These are phyloP conservation scores for Xanthoparmelia taractica DNA, from an alignment of 495 filamentous ascomycete species.

Conservation along the genomic window DNA sequence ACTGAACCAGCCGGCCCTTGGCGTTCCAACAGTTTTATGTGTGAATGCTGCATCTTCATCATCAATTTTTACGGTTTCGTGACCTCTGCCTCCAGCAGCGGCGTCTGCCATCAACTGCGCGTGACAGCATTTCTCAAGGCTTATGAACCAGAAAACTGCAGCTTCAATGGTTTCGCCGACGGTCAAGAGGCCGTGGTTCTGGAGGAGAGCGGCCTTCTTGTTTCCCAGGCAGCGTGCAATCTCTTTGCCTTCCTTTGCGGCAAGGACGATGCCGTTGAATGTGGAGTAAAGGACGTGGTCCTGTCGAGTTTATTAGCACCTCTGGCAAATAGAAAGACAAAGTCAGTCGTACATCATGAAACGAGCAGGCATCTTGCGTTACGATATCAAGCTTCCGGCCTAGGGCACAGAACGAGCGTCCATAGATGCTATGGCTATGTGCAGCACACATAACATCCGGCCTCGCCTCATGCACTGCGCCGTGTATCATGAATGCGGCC, in stretches of 20 bases:
- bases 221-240: conserved; percentile 57
- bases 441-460: conserved; percentile 67
- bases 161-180: conserved; percentile 51
- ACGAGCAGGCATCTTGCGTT: conserved; percentile 63
- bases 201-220: conserved; percentile 63
- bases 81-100: conserved; percentile 57
- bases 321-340: neutral
- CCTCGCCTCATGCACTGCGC: conserved; percentile 58
- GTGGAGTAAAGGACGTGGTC: conserved; percentile 56
- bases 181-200: conserved; percentile 60
- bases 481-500: conserved; percentile 62
- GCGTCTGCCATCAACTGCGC: conserved; percentile 72
- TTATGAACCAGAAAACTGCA: conserved; percentile 68
- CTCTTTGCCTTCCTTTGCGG: conserved; percentile 57
- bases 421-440: conserved; percentile 65
- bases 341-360: conserved; percentile 43
- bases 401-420: conserved; percentile 58
- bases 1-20: conserved; percentile 60
- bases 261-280: conserved; percentile 69
- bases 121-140: conserved; percentile 67
- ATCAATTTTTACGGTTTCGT: conserved; percentile 56
- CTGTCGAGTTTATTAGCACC: conserved; percentile 28
- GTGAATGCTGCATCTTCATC: conserved; percentile 62
- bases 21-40: conserved; percentile 56
- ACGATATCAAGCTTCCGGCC: conserved; percentile 63